Evolutionary conservation across 176 grass and related monocot species (phyloP).

Genomic region (Paspalum notatum): DNA sequence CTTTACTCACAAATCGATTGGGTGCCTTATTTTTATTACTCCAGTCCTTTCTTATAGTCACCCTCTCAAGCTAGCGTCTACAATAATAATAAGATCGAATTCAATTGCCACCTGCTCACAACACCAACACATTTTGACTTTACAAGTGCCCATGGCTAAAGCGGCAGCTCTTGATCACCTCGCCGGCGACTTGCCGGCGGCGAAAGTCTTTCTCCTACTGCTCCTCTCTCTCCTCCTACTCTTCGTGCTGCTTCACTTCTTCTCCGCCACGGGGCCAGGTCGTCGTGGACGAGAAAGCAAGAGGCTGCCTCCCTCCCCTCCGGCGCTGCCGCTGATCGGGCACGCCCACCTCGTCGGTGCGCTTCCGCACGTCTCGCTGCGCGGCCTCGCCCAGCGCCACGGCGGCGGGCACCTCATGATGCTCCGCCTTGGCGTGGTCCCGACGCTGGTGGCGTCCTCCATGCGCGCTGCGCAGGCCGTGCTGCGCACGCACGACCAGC

Average conservation of each 20-base stretch:
- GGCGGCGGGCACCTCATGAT: slow-evolving; percentile 31
- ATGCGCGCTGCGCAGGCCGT: slow-evolving; percentile 28
- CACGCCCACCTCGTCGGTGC: slow-evolving; percentile 48
- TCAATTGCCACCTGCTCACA: not conserved
- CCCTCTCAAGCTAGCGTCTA: too few species aligned
- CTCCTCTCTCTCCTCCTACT: not conserved
- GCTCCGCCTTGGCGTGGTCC: slow-evolving; percentile 49
- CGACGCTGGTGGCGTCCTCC: slow-evolving; percentile 42
- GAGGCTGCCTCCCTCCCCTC: slow-evolving; percentile 34
- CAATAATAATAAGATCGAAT: too few species aligned
- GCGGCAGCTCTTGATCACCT: not conserved
- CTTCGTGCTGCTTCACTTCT: not conserved
- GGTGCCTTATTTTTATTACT: too few species aligned
- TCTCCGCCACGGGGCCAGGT: not conserved
- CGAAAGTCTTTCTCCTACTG: not conserved
- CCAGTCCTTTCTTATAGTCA: too few species aligned
- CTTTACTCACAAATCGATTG: too few species aligned
- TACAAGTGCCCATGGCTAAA: not conserved
- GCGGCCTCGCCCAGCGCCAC: slow-evolving; percentile 13
- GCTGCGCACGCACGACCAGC: slow-evolving; percentile 45
- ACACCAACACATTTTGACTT: not conserved
- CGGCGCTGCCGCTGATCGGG: slow-evolving; percentile 31
- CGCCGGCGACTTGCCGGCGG: not conserved
- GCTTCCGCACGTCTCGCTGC: slow-evolving; percentile 33
- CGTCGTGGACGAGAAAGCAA: not conserved